Percentiles rank a stretch among this genome's conserved stretches.
Evolutionary conservation across 106 monocot genomes (phyloP).

Genomic region (Dioscorea dumetorum): DNA sequence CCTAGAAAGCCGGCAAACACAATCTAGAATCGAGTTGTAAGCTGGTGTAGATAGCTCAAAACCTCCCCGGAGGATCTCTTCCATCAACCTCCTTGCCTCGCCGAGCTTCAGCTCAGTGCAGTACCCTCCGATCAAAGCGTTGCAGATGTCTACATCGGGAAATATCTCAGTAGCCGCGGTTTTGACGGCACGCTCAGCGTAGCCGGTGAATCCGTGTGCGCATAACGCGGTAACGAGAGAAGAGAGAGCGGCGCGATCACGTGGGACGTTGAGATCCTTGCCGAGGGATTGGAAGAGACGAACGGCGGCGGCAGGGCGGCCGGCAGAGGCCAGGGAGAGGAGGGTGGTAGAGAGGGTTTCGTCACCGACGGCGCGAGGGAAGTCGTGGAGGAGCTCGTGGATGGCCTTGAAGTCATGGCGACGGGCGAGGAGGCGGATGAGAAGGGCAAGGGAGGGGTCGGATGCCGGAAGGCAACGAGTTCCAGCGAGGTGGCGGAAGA

Average conservation of each 20-base stretch:
- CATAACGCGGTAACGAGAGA: slow-evolving; percentile 43
- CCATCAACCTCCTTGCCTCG: slow-evolving; percentile 50
- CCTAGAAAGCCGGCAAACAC: slow-evolving; percentile 49
- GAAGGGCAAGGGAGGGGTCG: slow-evolving; percentile 46
- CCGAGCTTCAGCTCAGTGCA: slow-evolving; percentile 60
- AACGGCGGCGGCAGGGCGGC: slow-evolving; percentile 55
- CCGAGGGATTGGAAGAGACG: slow-evolving; percentile 41
- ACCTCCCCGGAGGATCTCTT: slow-evolving; percentile 66
- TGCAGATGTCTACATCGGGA: slow-evolving; percentile 66
- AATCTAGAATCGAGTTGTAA: slow-evolving; percentile 76
- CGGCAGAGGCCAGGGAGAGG: slow-evolving; percentile 48
- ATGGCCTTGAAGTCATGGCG: slow-evolving; percentile 65
- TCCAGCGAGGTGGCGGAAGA: slow-evolving; percentile 38
- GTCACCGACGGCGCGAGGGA: slow-evolving; percentile 26
- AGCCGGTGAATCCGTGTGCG: slow-evolving; percentile 32
- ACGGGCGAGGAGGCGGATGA: slow-evolving; percentile 65
- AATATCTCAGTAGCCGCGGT: slow-evolving; percentile 36
- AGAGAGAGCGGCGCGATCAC: slow-evolving; percentile 21
- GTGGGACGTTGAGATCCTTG: slow-evolving; percentile 13
- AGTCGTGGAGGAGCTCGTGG: slow-evolving; percentile 45
- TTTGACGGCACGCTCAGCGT: slow-evolving; percentile 58
- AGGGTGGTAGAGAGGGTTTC: slow-evolving; percentile 38
- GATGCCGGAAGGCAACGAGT: slow-evolving; percentile 37
- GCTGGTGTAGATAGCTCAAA: slow-evolving; percentile 55
- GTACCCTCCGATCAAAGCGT: slow-evolving; percentile 52